Conservation (phyloP, 805 yeast genomes). For the Monosporozyma yasuniensis region DNA sequence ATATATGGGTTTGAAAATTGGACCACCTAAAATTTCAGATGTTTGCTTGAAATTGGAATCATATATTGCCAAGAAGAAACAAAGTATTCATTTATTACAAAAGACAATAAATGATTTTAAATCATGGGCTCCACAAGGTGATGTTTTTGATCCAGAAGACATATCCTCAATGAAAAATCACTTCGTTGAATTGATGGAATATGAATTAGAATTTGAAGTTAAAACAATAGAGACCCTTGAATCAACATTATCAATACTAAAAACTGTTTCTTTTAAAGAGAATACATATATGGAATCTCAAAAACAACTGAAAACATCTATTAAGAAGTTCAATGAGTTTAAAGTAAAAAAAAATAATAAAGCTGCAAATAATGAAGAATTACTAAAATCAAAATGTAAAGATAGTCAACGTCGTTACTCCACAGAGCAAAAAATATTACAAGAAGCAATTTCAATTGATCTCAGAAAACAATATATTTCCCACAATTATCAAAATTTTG, state of each 20-base stretch:
- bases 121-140: background rate
- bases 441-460: slow-evolving; percentile 16
- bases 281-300: slow-evolving; percentile 7
- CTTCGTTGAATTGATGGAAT: background rate
- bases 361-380: slow-evolving; percentile 19
- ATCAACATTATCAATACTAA: background rate
- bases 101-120: background rate
- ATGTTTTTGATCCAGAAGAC: background rate
- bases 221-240: background rate
- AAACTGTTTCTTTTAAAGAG: slow-evolving; percentile 17
- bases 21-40: background rate
- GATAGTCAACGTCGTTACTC: slow-evolving; percentile 15
- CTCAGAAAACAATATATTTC: slow-evolving; percentile 21
- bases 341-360: background rate
- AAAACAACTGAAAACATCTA: slow-evolving; percentile 2
- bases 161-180: background rate
- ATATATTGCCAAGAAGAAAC: background rate
- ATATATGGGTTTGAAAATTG: background rate
- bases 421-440: slow-evolving; percentile 16
- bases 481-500: slow-evolving; percentile 19
- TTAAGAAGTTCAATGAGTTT: slow-evolving; percentile 11
- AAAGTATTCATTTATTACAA: background rate
- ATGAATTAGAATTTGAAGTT: background rate
- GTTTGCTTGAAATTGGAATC: background rate
- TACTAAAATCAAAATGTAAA: slow-evolving; percentile 16